phyloP scores from a whole-genome alignment of 176 grass and related monocot species.

The Leersia perrieri region DNA sequence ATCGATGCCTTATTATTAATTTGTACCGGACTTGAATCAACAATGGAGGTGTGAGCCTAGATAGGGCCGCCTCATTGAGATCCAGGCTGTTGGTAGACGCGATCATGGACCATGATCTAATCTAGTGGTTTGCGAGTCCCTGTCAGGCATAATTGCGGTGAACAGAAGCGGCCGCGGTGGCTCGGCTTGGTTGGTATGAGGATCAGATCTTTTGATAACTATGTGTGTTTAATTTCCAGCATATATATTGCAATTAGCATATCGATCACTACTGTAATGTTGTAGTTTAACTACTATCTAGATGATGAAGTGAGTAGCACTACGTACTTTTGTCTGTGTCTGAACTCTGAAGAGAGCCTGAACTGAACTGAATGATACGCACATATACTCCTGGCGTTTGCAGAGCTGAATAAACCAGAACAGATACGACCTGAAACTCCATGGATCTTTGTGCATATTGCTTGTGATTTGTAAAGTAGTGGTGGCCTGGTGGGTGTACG shows the following conservation, averaged over 20 bases:
- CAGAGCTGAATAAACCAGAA: not conserved
- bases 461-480: too few species aligned
- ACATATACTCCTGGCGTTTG: not conserved
- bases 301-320: too few species aligned
- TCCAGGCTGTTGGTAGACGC: conserved; percentile 37
- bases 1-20: conserved; percentile 16
- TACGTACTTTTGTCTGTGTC: not conserved
- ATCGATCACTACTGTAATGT: not conserved
- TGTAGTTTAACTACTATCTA: not conserved
- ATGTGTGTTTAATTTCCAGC: not conserved
- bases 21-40: conserved; percentile 11
- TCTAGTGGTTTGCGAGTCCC: conserved; percentile 33
- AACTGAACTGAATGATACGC: not conserved
- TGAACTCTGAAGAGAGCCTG: not conserved
- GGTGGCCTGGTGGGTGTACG: not conserved
- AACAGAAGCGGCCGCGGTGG: not conserved
- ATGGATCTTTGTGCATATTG: not conserved
- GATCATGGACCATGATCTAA: conserved; percentile 27
- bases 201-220: conserved; percentile 33
- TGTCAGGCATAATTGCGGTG: conserved; percentile 22
- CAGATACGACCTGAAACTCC: not conserved
- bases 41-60: not conserved
- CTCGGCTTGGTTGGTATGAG: conserved; percentile 22
- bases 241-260: not conserved
- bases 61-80: conserved; percentile 3